Percentiles rank a stretch among this genome's conserved stretches.
Evolutionary conservation across 495 filamentous ascomycete species (phyloP).

Genomic region (Tuber aestivum): DNA sequence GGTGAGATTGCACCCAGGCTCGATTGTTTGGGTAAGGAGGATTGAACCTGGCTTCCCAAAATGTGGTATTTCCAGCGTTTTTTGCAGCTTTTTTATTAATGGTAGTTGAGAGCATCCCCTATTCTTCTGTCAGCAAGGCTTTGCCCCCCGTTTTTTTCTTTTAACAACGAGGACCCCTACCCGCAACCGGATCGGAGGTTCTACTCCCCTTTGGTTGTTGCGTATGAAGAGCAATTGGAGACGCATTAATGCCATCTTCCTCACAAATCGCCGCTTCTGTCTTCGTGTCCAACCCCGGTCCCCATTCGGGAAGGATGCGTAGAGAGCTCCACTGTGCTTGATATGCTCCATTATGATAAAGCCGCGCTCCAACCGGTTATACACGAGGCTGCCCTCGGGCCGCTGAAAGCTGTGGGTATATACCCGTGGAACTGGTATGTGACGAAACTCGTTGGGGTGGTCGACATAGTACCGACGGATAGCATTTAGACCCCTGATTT

Average conservation of each 20-base stretch:
- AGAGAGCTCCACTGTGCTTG: not conserved
- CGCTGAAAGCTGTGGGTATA: not conserved
- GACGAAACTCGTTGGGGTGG: not conserved
- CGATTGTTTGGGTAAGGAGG: not conserved
- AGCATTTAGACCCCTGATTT: not conserved
- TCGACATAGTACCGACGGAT: not conserved
- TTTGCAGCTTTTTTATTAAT: not conserved
- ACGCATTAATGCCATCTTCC: conserved; percentile 2
- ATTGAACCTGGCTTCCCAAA: not conserved
- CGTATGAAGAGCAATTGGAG: conserved; percentile 1
- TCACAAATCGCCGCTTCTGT: not conserved
- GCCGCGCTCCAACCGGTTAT: not conserved
- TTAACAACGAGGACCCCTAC: not conserved
- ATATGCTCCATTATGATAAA: not conserved
- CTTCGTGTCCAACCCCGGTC: not conserved
- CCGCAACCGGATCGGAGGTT: not conserved
- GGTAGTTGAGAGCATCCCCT: not conserved
- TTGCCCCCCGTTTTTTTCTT: not conserved
- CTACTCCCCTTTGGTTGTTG: not conserved
- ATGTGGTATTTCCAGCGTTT: not conserved
- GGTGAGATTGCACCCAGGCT: not conserved
- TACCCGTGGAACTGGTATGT: not conserved
- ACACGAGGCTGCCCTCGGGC: not conserved
- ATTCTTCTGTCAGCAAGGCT: not conserved
- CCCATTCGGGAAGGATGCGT: not conserved